phyloP scores from a whole-genome alignment of 331 rosid species.

The Quercus phellos region DNA sequence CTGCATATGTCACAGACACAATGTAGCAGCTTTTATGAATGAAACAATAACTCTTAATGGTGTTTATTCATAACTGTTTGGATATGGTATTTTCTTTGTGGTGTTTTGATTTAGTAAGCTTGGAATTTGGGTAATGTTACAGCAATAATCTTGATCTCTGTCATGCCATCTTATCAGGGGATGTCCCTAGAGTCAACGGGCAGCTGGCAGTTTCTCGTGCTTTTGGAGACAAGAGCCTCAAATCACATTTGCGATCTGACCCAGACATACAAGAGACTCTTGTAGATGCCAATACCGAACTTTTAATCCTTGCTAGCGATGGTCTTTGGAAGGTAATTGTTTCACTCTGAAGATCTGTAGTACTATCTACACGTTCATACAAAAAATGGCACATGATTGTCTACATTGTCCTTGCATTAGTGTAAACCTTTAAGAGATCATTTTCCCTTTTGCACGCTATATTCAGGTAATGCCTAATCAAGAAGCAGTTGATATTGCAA shows the following conservation, averaged over 20 bases:
- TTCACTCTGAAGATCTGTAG: neutral
- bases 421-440: neutral
- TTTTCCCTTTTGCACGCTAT: conserved; percentile 4
- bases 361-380: neutral
- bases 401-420: conserved; percentile 4
- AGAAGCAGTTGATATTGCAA: conserved; percentile 86
- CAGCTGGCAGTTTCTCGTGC: conserved; percentile 96
- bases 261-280: conserved; percentile 48
- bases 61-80: neutral
- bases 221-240: conserved; percentile 94
- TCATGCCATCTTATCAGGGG: conserved; percentile 50
- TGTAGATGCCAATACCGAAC: conserved; percentile 44
- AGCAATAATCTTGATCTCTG: conserved; percentile 15
- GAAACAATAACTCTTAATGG: neutral
- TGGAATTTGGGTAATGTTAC: neutral
- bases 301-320: conserved; percentile 83
- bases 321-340: conserved; percentile 89
- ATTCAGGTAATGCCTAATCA: conserved; percentile 81
- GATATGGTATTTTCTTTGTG: neutral
- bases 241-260: conserved; percentile 86
- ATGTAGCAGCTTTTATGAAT: neutral
- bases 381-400: conserved; percentile 11
- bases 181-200: conserved; percentile 92
- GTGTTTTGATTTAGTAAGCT: neutral
- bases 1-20: neutral